Evolutionary conservation across 2,329 filamentous ascomycete species (phyloP), one percentile per base, ranked within the genome.

Genomic region (Aspergillus pseudoviridinutans): DNA sequence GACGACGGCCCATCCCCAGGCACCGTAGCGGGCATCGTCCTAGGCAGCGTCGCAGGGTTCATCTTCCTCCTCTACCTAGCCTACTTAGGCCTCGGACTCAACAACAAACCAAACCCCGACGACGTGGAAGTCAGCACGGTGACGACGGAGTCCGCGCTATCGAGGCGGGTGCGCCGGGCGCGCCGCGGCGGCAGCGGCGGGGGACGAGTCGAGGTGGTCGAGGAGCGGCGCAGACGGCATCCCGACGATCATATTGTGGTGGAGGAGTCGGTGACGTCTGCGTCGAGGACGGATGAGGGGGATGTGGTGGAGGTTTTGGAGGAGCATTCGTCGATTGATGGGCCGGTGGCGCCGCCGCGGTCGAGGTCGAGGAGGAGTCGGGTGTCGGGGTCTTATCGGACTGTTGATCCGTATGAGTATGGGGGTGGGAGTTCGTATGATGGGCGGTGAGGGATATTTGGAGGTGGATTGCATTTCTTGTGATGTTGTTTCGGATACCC

Each of bases 271-370:
- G 56, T 66, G 51, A 67, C 65, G 50, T 66, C 65, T 22, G 60
- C 63, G 20, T 61, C 66, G 42, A 57, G 63, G 7, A 58, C 58
- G 50, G 56, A 61, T 51, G 60, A 61, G 47, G 61, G 77, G 51
- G 80, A 84, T 68, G 73, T 84, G n/a, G 78, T 85, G 2, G 81
- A 85, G 69, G 83, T 85, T 8, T 78, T 82, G 58, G 83, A 86
- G 69, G 83, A 85, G 69, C 76, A 80, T 55, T 79, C 78, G 4
- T 66, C 67, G 29, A 56, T 64, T 17, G 61, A 61, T 54, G 52
- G 50, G n/a, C 32, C 32, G 14, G 47, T 32, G 54, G 74, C 71
- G 50, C 71, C 73, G 50, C 68, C 66, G 60, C 66, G 65, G 54
- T 57, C 63, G 9, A 59, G 73, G 60, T 70, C 71, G 58, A 73